Percentiles rank a stretch among this genome's conserved stretches.
Evolutionary conservation across 2,329 filamentous ascomycete species (phyloP).

Genomic region (Huntiella bhutanensis): DNA sequence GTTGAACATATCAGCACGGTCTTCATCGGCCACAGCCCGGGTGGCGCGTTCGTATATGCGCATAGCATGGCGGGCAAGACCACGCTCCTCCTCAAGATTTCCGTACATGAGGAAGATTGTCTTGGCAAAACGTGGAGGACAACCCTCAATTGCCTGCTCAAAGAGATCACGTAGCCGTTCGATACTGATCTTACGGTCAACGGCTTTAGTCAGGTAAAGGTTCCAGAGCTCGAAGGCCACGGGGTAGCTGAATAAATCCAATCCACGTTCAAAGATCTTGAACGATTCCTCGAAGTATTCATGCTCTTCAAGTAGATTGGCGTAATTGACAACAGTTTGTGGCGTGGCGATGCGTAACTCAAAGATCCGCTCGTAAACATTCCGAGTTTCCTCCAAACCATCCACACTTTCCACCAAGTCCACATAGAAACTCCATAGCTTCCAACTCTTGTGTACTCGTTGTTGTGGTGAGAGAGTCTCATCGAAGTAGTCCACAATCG

Average conservation of each 20-base stretch:
- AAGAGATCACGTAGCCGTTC: conserved; percentile 88
- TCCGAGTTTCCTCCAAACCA: conserved; percentile 76
- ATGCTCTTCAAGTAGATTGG: conserved; percentile 83
- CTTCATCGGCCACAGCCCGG: conserved; percentile 82
- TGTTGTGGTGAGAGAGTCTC: conserved; percentile 87
- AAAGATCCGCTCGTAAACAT: conserved; percentile 93
- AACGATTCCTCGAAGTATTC: conserved; percentile 95
- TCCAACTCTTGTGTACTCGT: conserved; percentile 97
- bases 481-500: conserved; percentile 98
- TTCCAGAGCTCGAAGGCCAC: conserved; percentile 99
- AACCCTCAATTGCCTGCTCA: conserved; percentile 89
- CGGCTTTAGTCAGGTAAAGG: conserved; percentile 88
- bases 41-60: conserved; percentile 96
- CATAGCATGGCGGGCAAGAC: conserved; percentile 90
- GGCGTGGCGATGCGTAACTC: conserved; percentile 95
- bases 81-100: conserved; percentile 86
- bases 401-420: conserved; percentile 91
- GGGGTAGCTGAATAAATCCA: conserved; percentile 96
- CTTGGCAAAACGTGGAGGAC: conserved; percentile 90
- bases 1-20: conserved; percentile 93
- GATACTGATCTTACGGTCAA: conserved; percentile 88
- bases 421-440: conserved; percentile 97
- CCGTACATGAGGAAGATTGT: conserved; percentile 96
- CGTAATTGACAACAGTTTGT: conserved; percentile 96
- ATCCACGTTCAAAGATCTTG: conserved; percentile 87